A percentile compares a stretch with the other conserved stretches of the same genome.
phyloP scores from a whole-genome alignment of 768 basidiomycete genomes.

The Amanita rimosa region DNA sequence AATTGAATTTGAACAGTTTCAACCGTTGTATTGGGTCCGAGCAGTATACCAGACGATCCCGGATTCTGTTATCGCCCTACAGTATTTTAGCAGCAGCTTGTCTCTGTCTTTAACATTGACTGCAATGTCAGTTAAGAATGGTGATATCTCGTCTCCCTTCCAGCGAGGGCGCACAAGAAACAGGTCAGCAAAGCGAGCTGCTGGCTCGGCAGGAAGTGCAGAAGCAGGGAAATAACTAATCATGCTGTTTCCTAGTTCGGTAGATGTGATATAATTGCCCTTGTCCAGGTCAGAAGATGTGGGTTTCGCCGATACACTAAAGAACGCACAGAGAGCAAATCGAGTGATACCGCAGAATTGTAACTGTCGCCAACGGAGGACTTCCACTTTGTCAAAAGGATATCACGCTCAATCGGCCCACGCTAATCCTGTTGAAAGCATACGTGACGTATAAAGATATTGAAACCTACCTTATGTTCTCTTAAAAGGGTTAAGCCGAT shows the following conservation, averaged over 20 bases:
- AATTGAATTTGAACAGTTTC: background rate
- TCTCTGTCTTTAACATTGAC: constrained; percentile 83
- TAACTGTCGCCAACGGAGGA: constrained; percentile 71
- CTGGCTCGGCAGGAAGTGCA: constrained; percentile 63
- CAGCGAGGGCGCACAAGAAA: constrained; percentile 74
- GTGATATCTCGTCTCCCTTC: constrained; percentile 69
- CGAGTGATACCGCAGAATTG: constrained; percentile 44
- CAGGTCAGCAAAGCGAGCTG: constrained; percentile 76
- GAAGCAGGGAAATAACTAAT: constrained; percentile 72
- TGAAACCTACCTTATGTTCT: constrained; percentile 35
- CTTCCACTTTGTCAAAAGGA: constrained; percentile 62
- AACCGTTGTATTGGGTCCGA: constrained; percentile 44
- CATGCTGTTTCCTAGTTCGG: constrained; percentile 19
- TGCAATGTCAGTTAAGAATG: constrained; percentile 75
- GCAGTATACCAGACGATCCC: constrained; percentile 69
- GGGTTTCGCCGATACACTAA: background rate
- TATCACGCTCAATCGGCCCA: constrained; percentile 41
- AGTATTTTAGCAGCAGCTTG: constrained; percentile 78
- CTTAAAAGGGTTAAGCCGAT: constrained; percentile 70
- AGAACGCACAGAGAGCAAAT: constrained; percentile 50
- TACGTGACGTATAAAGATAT: background rate
- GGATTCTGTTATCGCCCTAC: constrained; percentile 60
- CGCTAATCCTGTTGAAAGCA: constrained; percentile 27
- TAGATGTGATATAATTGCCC: constrained; percentile 63
- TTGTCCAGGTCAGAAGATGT: constrained; percentile 17